Evolutionary conservation across 1,284 basidiomycete species (phyloP).

Genomic region (Pseudozyma sp.): DNA sequence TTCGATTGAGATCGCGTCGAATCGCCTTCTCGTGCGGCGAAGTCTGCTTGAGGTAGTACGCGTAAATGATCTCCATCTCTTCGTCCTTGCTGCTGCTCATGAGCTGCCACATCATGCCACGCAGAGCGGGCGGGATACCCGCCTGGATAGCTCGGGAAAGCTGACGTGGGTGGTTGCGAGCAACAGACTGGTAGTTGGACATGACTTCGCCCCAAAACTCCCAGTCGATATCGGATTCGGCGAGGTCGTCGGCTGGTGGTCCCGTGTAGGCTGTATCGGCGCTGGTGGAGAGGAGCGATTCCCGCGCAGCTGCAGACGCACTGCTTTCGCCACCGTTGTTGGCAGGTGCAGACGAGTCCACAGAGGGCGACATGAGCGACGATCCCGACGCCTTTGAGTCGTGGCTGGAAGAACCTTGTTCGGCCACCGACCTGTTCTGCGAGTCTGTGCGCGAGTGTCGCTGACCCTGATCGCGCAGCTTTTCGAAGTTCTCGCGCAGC

Average conservation of each 20-base stretch:
- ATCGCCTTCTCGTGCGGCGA: conserved; percentile 95
- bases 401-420: conserved; percentile 7
- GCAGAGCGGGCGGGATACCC: conserved; percentile 85
- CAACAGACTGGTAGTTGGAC: conserved; percentile 70
- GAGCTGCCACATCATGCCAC: conserved; percentile 98
- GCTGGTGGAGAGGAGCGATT: conserved; percentile 2
- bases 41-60: conserved; percentile 81
- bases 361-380: background rate
- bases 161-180: conserved; percentile 73
- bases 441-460: conserved; percentile 32
- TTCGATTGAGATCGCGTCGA: conserved; percentile 85
- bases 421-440: conserved; percentile 16
- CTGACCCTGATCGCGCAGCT: conserved; percentile 47
- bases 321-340: background rate
- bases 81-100: conserved; percentile 90
- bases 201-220: conserved; percentile 97
- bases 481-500: conserved; percentile 62
- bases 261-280: conserved; percentile 25
- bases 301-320: conserved; percentile 2
- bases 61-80: conserved; percentile 86
- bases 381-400: conserved; percentile 8
- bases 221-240: conserved; percentile 71
- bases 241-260: conserved; percentile 37
- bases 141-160: conserved; percentile 89
- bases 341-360: background rate